Base-by-base conservation (phyloP, 805 yeast genomes). In the Lipomyces starkeyi region DNA sequence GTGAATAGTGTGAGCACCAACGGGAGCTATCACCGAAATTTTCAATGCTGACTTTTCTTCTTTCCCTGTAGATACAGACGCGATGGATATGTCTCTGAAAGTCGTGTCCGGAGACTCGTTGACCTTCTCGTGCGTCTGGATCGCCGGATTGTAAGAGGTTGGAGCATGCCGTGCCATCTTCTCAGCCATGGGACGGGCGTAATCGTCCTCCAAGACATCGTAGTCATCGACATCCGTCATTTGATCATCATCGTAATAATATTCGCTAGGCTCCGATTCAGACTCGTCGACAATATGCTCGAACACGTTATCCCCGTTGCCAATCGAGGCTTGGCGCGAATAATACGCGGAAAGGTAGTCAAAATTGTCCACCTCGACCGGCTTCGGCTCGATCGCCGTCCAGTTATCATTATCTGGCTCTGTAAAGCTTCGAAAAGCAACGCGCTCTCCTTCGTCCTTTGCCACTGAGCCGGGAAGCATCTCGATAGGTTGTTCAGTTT, bases 281-380 rank as follows among this genome's bases (percentile, higher is more conserved):
- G 49, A 25, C 53, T 20, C 53, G 14, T 11, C n/a, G 11, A 13
- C 14, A 25, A 53, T 43, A 43, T 43, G 22, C 49, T 43, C 49
- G n/a, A 43, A 43, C 14, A 43, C 22, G 22, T 43, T 43, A 6
- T 22, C 49, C 8, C 49, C 37, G 20, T 57, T 34, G 43, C 25
- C 43, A 20, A 20, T 29, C 43, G 32, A 13, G 43, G 32, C 32
- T 11, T 35, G 27, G 9, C n/a, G 59, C 9, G 43, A 53, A 40
- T 59, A 40, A 22, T 32, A 54, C 11, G 63, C 67, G 47, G 61
- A 55, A 32, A 57, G 61, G 37, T 59, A 59, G 63, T 59, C 61
- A 37, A 64, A 59, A 25, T 54, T 32, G 25, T 54, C 63, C n/a
- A 25, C 34, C 29, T 53, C 56, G 14, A 22, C n/a, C 17, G 34